Evolutionary conservation across 345 rosid species (phyloP).

Genomic region (Corchorus olitorius): DNA sequence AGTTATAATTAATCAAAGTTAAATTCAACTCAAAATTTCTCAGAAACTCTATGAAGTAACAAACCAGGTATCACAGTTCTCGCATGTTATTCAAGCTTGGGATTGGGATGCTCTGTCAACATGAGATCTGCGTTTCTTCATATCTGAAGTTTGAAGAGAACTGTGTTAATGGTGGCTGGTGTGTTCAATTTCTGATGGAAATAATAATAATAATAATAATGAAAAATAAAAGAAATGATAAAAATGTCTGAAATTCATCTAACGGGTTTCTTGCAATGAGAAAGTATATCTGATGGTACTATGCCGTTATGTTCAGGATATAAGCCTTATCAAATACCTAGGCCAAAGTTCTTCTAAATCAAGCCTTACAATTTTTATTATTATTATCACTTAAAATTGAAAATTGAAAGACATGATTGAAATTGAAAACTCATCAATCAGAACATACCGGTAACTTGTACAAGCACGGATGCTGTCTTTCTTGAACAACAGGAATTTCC

Average conservation of each 20-base stretch:
- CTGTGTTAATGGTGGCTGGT: neutral
- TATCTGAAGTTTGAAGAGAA: neutral
- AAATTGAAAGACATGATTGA: neutral
- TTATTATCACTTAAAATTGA: neutral
- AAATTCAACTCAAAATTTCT: too few species aligned
- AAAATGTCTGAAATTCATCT: neutral
- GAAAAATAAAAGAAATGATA: neutral
- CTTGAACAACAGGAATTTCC: neutral
- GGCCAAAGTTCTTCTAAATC: neutral
- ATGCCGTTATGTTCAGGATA: neutral
- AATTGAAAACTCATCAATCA: neutral
- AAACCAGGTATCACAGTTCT: neutral
- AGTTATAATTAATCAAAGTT: too few species aligned
- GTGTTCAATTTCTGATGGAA: neutral
- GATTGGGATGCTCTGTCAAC: neutral
- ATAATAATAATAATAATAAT: neutral
- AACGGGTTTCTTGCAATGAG: neutral
- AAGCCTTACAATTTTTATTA: neutral
- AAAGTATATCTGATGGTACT: neutral
- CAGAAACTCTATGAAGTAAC: too few species aligned
- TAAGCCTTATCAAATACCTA: neutral
- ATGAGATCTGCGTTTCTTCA: neutral
- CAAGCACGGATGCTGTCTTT: conserved; percentile 1
- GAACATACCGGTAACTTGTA: neutral
- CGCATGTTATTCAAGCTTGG: conserved; percentile 4